Base-by-base conservation (phyloP, 176 grass and related monocot genomes). In the Hordeum marinum region DNA sequence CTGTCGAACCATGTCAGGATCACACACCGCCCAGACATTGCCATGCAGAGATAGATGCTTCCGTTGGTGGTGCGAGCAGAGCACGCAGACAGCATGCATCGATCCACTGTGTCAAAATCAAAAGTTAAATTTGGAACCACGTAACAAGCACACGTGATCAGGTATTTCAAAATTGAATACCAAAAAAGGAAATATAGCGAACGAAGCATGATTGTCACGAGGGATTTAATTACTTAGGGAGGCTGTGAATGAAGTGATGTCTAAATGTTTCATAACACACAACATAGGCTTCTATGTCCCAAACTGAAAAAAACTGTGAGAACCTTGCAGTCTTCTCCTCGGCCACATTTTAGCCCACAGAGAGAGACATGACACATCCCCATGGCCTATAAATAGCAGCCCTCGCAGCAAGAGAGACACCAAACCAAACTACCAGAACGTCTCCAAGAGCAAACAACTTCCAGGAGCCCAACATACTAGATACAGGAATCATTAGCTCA, bases 321-420 rank as follows among this genome's bases (percentile, higher is more conserved):
- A 80, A 80, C 76, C 81, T 80, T 84, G 63, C 76, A 87, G 76
- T 80, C 84, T 36, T 54, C 76, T 61, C 55, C 52, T 8, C 12
- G 24, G 46, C 61, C 70, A 77, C 69, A 63, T 70, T 57, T 57
- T 57, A 80, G 61, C 21, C 61, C 32, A 84, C 61, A 76, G 69
- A 77, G 37, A 88, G 65, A 65, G 27, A 67, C 42, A 72, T 31
- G 45, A 39, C 59, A 52, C 24, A 18, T 11, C 62, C 48, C 37
- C 68, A 76, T 61, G 80, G 67, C 61, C 48, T 90, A 90, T 90
- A 90, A 84, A 87, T 90, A 87, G 60, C 46, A 32, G 89, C 70
- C 46, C 75, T 80, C 61, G 68, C 48, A 45, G 23, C 68, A 63
- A 78, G 60, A 77, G 32, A 84, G 43, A 37, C 63, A 72, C 63